A percentile compares a stretch with the other conserved stretches of the same genome.
These are phyloP conservation scores for Melastoma candidum DNA, from an alignment of 441 rosid species.

Conservation along the genomic window DNA sequence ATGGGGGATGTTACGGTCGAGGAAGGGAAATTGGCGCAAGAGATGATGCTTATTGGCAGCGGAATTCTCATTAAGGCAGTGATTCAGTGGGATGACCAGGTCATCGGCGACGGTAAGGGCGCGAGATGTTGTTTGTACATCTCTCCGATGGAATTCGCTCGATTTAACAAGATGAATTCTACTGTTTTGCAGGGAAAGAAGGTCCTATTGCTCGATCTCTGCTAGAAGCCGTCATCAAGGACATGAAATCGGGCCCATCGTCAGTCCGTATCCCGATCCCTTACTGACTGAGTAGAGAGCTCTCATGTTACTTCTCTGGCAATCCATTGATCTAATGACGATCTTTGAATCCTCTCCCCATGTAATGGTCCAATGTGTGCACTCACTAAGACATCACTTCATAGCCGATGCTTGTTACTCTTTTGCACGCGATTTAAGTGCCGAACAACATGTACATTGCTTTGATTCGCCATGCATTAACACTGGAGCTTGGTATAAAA, in stretches of 20 bases:
- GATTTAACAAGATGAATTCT: neutral
- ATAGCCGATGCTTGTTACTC: too few relatives aligned
- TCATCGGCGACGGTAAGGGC: constrained; percentile 57
- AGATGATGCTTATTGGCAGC: constrained; percentile 92
- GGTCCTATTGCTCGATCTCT: constrained; percentile 50
- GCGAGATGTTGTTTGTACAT: neutral
- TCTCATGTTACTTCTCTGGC: too few relatives aligned
- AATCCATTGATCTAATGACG: too few relatives aligned
- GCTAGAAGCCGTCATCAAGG: constrained; percentile 45
- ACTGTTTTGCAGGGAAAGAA: constrained; percentile 43
- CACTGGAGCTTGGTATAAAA: too few relatives aligned
- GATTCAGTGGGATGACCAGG: constrained; percentile 59
- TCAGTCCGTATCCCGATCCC: constrained; percentile 50
- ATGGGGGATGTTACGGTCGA: constrained; percentile 37
- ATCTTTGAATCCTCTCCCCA: too few relatives aligned
- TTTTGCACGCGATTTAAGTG: too few relatives aligned
- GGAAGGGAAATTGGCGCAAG: constrained; percentile 65
- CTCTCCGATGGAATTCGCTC: neutral
- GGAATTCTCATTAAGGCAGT: constrained; percentile 67
- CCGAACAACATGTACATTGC: too few relatives aligned
- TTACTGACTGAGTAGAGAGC: constrained; percentile 15
- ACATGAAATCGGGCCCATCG: constrained; percentile 64
- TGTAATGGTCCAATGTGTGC: too few relatives aligned
- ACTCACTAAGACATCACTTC: too few relatives aligned
- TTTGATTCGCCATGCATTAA: too few relatives aligned